Evolutionary conservation across 768 basidiomycete species (phyloP).

Genomic region (Strobilomyces confusus): DNA sequence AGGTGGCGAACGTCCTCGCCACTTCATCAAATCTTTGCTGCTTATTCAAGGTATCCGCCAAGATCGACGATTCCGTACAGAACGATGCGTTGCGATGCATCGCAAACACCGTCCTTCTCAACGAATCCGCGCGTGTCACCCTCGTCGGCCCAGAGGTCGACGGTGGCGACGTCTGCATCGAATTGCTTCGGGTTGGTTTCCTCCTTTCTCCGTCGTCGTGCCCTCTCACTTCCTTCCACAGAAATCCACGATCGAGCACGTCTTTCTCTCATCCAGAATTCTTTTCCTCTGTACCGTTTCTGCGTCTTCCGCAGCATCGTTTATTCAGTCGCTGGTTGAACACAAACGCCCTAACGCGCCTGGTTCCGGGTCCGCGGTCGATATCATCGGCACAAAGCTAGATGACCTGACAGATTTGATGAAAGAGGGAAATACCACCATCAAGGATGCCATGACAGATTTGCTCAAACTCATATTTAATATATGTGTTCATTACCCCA

Average conservation of each 20-base stretch:
- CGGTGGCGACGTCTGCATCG: slow-evolving; percentile 55
- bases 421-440: slow-evolving; percentile 37
- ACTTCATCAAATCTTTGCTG: slow-evolving; percentile 51
- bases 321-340: slow-evolving; percentile 61
- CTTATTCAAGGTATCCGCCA: slow-evolving; percentile 47
- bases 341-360: slow-evolving; percentile 47
- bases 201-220: slow-evolving; percentile 12
- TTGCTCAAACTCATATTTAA: slow-evolving; percentile 85
- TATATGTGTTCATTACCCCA: slow-evolving; percentile 76
- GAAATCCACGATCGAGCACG: slow-evolving; percentile 63
- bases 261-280: slow-evolving; percentile 73
- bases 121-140: slow-evolving; percentile 55
- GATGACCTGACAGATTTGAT: slow-evolving; percentile 51
- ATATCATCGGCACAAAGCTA: slow-evolving; percentile 58
- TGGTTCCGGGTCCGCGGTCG: slow-evolving; percentile 46
- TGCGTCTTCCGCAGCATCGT: slow-evolving; percentile 38
- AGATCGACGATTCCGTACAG: slow-evolving; percentile 55
- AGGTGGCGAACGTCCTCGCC: slow-evolving; percentile 62
- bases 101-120: slow-evolving; percentile 74
- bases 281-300: slow-evolving; percentile 71
- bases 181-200: slow-evolving; percentile 52
- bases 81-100: slow-evolving; percentile 72
- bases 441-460: slow-evolving; percentile 75
- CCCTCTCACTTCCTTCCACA: slow-evolving; percentile 26
- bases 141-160: slow-evolving; percentile 57